Conservation (phyloP, 306 rosid species). For the Argentina anserina region DNA sequence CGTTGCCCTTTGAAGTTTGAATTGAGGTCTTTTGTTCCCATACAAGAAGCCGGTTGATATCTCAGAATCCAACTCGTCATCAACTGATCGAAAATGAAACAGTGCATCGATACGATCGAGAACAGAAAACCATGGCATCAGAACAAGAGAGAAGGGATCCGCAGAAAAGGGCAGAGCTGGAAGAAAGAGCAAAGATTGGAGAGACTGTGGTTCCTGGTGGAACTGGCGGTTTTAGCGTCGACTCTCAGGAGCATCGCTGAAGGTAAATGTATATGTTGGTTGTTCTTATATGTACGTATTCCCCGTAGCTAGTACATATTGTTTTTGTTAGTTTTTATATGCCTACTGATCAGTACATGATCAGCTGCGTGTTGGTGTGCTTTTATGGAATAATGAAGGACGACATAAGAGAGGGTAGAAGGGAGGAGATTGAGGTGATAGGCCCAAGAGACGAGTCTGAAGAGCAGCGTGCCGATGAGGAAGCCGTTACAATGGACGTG, state of each 20-base stretch:
- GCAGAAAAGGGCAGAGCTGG: conserved; percentile 42
- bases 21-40: too few relatives aligned
- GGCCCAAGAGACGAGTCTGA: background rate
- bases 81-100: too few relatives aligned
- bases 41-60: too few relatives aligned
- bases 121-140: conserved; percentile 46
- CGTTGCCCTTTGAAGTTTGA: too few relatives aligned
- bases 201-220: conserved; percentile 77
- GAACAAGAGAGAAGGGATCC: conserved; percentile 17
- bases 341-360: too few relatives aligned
- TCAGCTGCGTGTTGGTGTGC: background rate
- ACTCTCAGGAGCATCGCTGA: conserved; percentile 76
- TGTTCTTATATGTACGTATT: too few relatives aligned
- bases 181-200: conserved; percentile 54
- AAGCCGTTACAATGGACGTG: background rate
- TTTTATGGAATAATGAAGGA: background rate
- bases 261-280: conserved; percentile 30
- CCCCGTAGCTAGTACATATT: background rate
- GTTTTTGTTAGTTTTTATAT: background rate
- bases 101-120: too few relatives aligned
- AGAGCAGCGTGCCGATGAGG: background rate
- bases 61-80: too few relatives aligned
- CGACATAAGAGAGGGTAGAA: background rate
- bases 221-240: conserved; percentile 71
- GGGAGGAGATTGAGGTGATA: conserved; percentile 21